Evolutionary conservation across 306 rosid species (phyloP), one percentile per base, ranked within the genome.

Genomic region (Cicer judaicum): DNA sequence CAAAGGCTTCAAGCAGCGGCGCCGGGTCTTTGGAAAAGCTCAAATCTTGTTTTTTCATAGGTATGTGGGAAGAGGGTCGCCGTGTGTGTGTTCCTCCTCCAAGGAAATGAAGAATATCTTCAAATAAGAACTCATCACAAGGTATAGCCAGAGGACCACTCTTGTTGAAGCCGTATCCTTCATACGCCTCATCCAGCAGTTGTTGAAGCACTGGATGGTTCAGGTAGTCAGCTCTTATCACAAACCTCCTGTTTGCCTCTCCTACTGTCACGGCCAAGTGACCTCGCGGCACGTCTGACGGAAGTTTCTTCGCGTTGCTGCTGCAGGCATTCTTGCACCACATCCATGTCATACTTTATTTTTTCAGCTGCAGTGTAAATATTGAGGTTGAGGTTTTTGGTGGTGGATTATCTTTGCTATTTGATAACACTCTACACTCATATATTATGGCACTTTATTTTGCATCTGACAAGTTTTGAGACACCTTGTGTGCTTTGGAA

Each of bases 131-230:
- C 81, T 85, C 89, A 34, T 79, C 82, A 46, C 88, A 85, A 10
- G 85, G 92, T 73, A 88, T 83, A 47, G 84, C 74, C 53, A 84
- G 59, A 70, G 85, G 87, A 60, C 86, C 88, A 56, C 67, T 66
- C 71, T 75, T 73, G 46, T 64, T 80, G 70, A 66, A 79, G 16
- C 84, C 87, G 68, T 77, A 57, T 18, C 83, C 84, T 79, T 88
- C 89, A 55, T 81, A 70, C 48, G 84, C 86, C 8, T 76, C 79
- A n/a, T 85, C 82, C 47, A 84, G 85, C 62, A 85, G 72, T 77
- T 79, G 78, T 43, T 64, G 81, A 56, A 79, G 62, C 50, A 79
- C 16, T 21, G 84, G 81, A 68, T 83, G 84, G 69, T 83, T 83
- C 52, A 83, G 67, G 71, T 83, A 79, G 44, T 83, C 84, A 47